Evolutionary conservation across 495 filamentous ascomycete genomes (phyloP).

Genomic region (Neurospora sp.): DNA sequence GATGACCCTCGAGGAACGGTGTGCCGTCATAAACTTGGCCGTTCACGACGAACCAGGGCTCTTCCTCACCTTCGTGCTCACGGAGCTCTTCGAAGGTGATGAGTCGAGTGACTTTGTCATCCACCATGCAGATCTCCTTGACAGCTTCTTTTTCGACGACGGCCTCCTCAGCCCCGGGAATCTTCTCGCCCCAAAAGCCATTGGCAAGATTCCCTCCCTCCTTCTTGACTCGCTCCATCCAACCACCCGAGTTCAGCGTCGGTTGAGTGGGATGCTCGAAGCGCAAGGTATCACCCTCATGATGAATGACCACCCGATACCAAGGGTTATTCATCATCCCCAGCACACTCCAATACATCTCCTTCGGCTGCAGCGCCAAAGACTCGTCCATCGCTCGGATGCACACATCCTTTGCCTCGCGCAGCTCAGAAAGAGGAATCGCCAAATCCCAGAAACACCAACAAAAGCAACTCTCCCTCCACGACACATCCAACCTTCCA

Average conservation of each 20-base stretch:
- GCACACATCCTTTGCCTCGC: constrained; percentile 59
- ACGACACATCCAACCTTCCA: constrained; percentile 70
- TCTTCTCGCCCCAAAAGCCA: constrained; percentile 76
- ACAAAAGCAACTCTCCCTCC: constrained; percentile 75
- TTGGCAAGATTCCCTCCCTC: constrained; percentile 73
- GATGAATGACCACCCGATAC: constrained; percentile 73
- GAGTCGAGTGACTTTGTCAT: constrained; percentile 48
- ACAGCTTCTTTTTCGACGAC: constrained; percentile 26
- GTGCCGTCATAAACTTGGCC: constrained; percentile 92
- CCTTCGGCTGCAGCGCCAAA: constrained; percentile 76
- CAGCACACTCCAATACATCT: constrained; percentile 95
- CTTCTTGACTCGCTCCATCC: constrained; percentile 95
- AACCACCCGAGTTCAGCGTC: constrained; percentile 67
- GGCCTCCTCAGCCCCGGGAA: constrained; percentile 45
- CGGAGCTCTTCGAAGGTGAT: constrained; percentile 67
- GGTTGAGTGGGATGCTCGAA: constrained; percentile 93
- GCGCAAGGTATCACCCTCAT: constrained; percentile 53
- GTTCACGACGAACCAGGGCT: constrained; percentile 88
- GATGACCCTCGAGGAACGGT: constrained; percentile 72
- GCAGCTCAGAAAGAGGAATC: constrained; percentile 54
- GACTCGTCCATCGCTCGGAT: constrained; percentile 89
- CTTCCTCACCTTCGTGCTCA: constrained; percentile 51
- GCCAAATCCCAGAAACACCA: constrained; percentile 91
- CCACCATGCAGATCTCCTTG: constrained; percentile 75
- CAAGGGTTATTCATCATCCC: constrained; percentile 99